Base-by-base conservation (phyloP, 768 basidiomycete genomes). In the Dentipellis sp. region DNA sequence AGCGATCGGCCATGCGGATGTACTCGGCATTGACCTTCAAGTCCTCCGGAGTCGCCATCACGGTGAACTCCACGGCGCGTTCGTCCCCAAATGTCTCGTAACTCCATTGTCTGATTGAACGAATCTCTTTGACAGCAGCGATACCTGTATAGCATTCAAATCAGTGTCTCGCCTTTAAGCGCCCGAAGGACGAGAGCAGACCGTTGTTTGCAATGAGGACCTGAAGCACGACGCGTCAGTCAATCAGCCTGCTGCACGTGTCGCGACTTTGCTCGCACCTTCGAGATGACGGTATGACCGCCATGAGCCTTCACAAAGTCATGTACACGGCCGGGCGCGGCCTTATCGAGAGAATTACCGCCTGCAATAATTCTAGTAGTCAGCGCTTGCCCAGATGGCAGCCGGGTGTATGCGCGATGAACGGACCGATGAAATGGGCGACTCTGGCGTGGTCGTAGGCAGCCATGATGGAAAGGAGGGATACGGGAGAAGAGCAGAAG, bases 21-120 rank as follows among this genome's bases (percentile, higher is more conserved):
- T 99, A 99, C 66, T 99, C 97, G 35, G 97, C 97, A 66, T 99
- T 99, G 70, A 97, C 94, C 71, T 93, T 92, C 61, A 98, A 77
- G 74, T 97, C 95, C 69, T 99, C 97, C 21, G 97, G 97, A 11
- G 97, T 99, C 52, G 97, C 94, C 97, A 99, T 98, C 58, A 98
- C 97, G 39, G 94, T 95, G 78, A 99, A 98, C 70, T 99, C 94
- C 73, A 99, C 80, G 54, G 89, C 91, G 62, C 92, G 87, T 68
- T 99, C 97, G 54, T 84, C 84, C 58, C 97, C 97, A 72, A 99
- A 99, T 0, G 94, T 94, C 74, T 98, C 97, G 74, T 98, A 99
- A 66, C 91, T 94, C 97, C 97, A 99, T 83, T 98, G 95, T 56
- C 97, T 84, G 63, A 99, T 88, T 49, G 97, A 98, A 50, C 97